A percentile compares a stretch with the other conserved stretches of the same genome.
These are phyloP conservation scores for Choiromyces venosus DNA, from an alignment of 495 filamentous ascomycete species.

Conservation along the genomic window DNA sequence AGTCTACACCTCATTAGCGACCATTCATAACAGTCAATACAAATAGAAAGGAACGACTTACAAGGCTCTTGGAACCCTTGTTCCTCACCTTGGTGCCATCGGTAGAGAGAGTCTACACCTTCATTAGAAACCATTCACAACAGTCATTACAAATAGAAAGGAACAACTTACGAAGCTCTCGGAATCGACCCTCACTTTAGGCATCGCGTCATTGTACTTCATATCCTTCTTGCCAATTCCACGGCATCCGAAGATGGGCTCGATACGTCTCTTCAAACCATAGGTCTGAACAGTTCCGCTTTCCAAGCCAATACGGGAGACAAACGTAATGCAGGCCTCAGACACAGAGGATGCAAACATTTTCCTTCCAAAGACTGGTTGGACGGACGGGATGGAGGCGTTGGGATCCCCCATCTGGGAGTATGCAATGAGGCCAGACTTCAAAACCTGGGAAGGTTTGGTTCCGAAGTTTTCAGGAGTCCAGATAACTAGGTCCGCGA, in stretches of 20 bases:
- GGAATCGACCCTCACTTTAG: slow-evolving; percentile 88
- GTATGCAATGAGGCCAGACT: slow-evolving; percentile 82
- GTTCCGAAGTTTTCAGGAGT: slow-evolving; percentile 77
- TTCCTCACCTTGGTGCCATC: slow-evolving; percentile 91
- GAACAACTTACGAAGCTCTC: slow-evolving; percentile 61
- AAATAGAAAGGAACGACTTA: slow-evolving; percentile 41
- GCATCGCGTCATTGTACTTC: slow-evolving; percentile 86
- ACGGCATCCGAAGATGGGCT: slow-evolving; percentile 74
- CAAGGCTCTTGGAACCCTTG: slow-evolving; percentile 85
- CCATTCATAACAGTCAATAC: not conserved
- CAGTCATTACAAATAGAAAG: slow-evolving; percentile 34
- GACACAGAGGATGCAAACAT: slow-evolving; percentile 82
- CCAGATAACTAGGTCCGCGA: slow-evolving; percentile 92
- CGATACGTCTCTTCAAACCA: slow-evolving; percentile 71
- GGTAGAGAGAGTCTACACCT: too few relatives aligned
- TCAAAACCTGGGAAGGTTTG: slow-evolving; percentile 77
- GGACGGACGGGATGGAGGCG: slow-evolving; percentile 82
- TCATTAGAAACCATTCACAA: not conserved
- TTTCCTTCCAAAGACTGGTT: slow-evolving; percentile 77
- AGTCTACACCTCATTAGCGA: slow-evolving; percentile 41
- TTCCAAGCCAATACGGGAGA: slow-evolving; percentile 66
- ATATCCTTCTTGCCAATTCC: slow-evolving; percentile 82
- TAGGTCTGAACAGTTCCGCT: slow-evolving; percentile 62
- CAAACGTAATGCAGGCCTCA: slow-evolving; percentile 70
- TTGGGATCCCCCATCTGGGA: slow-evolving; percentile 96